Percentiles rank a stretch among this genome's conserved stretches.
phyloP scores from a whole-genome alignment of 2,329 filamentous ascomycete species.

The Ramichloridium luteum region DNA sequence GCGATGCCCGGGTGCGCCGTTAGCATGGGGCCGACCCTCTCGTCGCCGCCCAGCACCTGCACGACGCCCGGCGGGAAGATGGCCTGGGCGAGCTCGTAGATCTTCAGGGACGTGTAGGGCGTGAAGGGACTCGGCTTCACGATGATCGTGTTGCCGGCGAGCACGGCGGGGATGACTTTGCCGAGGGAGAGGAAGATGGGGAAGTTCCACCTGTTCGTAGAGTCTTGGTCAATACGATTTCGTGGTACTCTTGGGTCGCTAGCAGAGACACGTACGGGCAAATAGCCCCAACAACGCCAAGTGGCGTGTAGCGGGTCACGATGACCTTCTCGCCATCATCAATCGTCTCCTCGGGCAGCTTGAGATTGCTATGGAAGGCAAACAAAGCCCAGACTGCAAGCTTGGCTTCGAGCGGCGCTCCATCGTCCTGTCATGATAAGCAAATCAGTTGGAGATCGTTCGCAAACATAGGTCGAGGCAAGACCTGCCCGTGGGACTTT shows the following conservation, averaged over 20 bases:
- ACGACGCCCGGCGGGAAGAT: conserved; percentile 53
- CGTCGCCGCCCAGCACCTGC: conserved; percentile 48
- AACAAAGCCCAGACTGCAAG: conserved; percentile 26
- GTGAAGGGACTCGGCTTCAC: conserved; percentile 39
- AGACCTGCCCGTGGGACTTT: too few species aligned
- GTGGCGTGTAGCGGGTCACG: conserved; percentile 34
- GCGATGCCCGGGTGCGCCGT: conserved; percentile 47
- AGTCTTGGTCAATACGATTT: too few species aligned
- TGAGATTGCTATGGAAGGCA: conserved; percentile 26
- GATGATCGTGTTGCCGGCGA: conserved; percentile 36
- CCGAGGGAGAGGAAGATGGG: conserved; percentile 40
- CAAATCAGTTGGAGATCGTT: too few species aligned
- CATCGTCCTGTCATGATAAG: too few species aligned
- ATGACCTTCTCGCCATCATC: conserved; percentile 37
- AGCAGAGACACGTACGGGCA: conserved; percentile 35
- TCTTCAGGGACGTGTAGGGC: conserved; percentile 46
- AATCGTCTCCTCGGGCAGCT: conserved; percentile 29
- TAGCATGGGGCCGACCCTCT: conserved; percentile 47
- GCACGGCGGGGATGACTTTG: conserved; percentile 45
- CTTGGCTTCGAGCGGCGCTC: conserved; percentile 30
- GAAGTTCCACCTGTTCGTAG: too few species aligned
- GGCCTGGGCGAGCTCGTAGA: conserved; percentile 45
- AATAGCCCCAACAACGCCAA: conserved; percentile 36
- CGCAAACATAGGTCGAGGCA: too few species aligned
- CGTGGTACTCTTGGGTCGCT: too few species aligned